phyloP scores from a whole-genome alignment of 306 rosid species.

The Trifolium fragiferum region DNA sequence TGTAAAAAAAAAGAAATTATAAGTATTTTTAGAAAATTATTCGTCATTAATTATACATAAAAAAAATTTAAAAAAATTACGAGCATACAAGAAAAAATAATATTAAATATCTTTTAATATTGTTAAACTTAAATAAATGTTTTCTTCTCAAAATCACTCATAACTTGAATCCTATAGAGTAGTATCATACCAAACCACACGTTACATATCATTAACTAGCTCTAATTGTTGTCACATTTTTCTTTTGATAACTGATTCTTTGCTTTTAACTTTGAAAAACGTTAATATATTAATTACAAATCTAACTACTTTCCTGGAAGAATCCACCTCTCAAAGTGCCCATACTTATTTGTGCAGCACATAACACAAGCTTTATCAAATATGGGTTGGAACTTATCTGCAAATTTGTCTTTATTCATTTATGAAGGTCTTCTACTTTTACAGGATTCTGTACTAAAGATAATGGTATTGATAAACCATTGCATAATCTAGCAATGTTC shows the following conservation, averaged over 20 bases:
- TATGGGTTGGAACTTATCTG: constrained; percentile 45
- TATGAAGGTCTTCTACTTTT: constrained; percentile 47
- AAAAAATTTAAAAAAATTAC: too few species aligned
- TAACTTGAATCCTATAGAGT: too few species aligned
- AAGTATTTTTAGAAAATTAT: too few species aligned
- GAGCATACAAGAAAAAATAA: too few species aligned
- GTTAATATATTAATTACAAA: constrained; percentile 26
- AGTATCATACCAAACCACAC: neutral
- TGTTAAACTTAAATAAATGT: too few species aligned
- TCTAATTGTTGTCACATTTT: constrained; percentile 38
- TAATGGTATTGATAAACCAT: constrained; percentile 52
- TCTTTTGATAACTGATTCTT: constrained; percentile 22
- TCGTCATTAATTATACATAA: too few species aligned
- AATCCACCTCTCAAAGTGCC: constrained; percentile 47
- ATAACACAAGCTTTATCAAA: constrained; percentile 22
- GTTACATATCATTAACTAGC: neutral
- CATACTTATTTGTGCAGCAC: constrained; percentile 47
- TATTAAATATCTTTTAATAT: too few species aligned
- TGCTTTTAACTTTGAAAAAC: neutral
- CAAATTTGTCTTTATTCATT: constrained; percentile 65
- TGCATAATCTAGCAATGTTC: constrained; percentile 25
- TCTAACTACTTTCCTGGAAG: constrained; percentile 35
- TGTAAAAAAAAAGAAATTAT: too few species aligned
- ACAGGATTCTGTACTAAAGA: constrained; percentile 46
- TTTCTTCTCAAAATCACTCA: too few species aligned